Percentiles rank a stretch among this genome's conserved stretches.
These are phyloP conservation scores for Saccharomycopsis sp. DNA, from an alignment of 805 yeast genomes.

Conservation along the genomic window DNA sequence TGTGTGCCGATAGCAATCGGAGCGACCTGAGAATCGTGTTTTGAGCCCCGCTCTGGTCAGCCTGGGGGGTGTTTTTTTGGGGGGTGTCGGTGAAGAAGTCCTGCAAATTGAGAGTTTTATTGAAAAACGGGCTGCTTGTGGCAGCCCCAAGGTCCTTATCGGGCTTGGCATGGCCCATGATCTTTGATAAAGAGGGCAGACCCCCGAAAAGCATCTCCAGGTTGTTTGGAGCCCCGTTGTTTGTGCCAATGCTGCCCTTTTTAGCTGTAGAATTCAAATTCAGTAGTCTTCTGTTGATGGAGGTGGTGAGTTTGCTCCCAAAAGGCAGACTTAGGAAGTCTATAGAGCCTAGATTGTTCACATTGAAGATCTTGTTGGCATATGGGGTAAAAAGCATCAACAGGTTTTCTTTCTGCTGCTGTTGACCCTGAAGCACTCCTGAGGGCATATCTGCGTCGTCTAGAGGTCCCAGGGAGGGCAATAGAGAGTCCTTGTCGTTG, in stretches of 20 bases:
- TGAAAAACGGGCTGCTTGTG: slow-evolving; percentile 12
- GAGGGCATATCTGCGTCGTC: not conserved
- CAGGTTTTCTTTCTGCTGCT: not conserved
- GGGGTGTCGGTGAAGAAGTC: slow-evolving; percentile 15
- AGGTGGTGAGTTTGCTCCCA: slow-evolving; percentile 8
- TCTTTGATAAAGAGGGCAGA: not conserved
- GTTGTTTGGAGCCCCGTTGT: not conserved
- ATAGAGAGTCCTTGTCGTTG: not conserved
- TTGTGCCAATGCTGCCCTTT: not conserved
- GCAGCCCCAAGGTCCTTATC: no score
- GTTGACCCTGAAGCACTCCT: slow-evolving; percentile 2
- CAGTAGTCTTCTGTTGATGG: slow-evolving; percentile 6
- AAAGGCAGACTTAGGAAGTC: slow-evolving; percentile 12
- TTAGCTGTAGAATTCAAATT: slow-evolving; percentile 3
- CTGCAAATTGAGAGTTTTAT: slow-evolving; percentile 8
- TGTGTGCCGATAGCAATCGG: not conserved
- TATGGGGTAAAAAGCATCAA: slow-evolving; percentile 11
- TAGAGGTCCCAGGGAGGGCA: no score
- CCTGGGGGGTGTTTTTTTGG: slow-evolving; percentile 2
- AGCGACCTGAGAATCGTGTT: not conserved
- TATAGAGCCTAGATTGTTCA: not conserved
- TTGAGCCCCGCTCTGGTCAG: not conserved
- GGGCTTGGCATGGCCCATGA: no score
- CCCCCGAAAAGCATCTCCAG: not conserved
- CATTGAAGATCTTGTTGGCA: slow-evolving; percentile 12